Conservation (phyloP, 2,329 filamentous ascomycete genomes). For the Xylariaceae sp. region DNA sequence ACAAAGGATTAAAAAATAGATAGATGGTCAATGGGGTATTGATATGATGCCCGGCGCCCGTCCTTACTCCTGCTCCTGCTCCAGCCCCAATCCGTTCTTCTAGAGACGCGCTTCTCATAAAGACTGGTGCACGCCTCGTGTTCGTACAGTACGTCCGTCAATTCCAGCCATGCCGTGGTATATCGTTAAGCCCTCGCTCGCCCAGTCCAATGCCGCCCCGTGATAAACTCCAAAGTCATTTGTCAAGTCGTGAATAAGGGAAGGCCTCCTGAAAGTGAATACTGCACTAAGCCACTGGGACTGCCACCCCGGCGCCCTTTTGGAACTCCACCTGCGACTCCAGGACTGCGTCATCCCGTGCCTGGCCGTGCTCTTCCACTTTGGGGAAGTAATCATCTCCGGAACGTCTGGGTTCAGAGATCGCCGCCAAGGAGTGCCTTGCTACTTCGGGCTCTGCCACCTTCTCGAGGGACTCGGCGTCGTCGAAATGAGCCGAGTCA, state of each 20-base stretch:
- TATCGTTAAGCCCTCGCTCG: conserved; percentile 11
- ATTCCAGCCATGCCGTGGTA: conserved; percentile 18
- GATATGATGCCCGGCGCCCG: conserved; percentile 16
- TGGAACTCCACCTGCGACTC: conserved; percentile 9
- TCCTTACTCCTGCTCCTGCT: conserved; percentile 5
- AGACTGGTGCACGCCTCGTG: conserved; percentile 10
- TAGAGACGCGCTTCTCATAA: conserved; percentile 8
- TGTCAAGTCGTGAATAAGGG: conserved; percentile 15
- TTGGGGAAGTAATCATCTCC: conserved; percentile 4
- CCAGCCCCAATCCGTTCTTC: conserved; percentile 7
- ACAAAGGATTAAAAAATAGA: conserved; percentile 20
- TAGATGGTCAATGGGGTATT: conserved; percentile 21
- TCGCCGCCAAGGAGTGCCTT: no score
- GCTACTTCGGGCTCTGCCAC: no score
- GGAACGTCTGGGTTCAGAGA: background rate
- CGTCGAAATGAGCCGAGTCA: no score
- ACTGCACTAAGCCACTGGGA: conserved; percentile 13
- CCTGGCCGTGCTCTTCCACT: conserved; percentile 8
- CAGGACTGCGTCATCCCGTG: conserved; percentile 5
- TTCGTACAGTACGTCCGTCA: conserved; percentile 13
- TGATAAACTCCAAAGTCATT: conserved; percentile 15
- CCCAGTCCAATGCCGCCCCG: conserved; percentile 5
- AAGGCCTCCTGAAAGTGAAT: conserved; percentile 4
- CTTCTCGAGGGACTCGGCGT: no score
- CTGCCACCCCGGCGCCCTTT: conserved; percentile 9